Evolutionary conservation across 2,329 filamentous ascomycete species (phyloP), one percentile per base, ranked within the genome.

Genomic region (Colletotrichum sp.): DNA sequence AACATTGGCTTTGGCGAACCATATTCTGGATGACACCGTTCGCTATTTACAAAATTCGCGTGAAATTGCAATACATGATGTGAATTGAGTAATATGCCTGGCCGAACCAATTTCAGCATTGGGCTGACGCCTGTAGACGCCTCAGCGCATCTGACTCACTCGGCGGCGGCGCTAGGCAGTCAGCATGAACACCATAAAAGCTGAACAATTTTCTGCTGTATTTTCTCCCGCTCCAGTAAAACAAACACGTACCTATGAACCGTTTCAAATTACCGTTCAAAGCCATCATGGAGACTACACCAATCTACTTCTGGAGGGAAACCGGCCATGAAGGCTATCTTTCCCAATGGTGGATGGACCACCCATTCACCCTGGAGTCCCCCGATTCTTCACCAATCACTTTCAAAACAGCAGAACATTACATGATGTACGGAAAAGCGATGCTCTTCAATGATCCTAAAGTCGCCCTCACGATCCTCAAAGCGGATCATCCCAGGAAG

Each of bases 311-410:
- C 80, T 90, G 86, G 87, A 83, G 84, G 30, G 87, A 88, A 62
- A 85, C 85, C 16, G 86, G 91, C 72, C 78, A 83, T 1, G 80
- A 83, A 4, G 91, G 90, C 55, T 92, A 88, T 83, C 86, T 94
- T n/a, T 91, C 89, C 1, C 92, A 94, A 83, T 94, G 92, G 92
- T 92, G 90, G 80, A 79, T 84, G 67, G 87, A 84, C 3, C 16
- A 68, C 57, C 69, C 73, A 4, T 75, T 68, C 64, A 59, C 55
- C 5, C 22, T 83, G 86, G 3, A 93, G 72, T 48, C 84, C 85
- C 6, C 84, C 84, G 7, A 81, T 4, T 82, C 83, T 65, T 78
- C 81, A 5, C 78, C 78, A 8, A 83, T 83, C 48, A 82, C 85
- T 15, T 91, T 89, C 79, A 81, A 82, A n/a, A 89, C 88, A 4